phyloP scores from a whole-genome alignment of 2,329 filamentous ascomycete species.

The Sclerotinia subarctica region DNA sequence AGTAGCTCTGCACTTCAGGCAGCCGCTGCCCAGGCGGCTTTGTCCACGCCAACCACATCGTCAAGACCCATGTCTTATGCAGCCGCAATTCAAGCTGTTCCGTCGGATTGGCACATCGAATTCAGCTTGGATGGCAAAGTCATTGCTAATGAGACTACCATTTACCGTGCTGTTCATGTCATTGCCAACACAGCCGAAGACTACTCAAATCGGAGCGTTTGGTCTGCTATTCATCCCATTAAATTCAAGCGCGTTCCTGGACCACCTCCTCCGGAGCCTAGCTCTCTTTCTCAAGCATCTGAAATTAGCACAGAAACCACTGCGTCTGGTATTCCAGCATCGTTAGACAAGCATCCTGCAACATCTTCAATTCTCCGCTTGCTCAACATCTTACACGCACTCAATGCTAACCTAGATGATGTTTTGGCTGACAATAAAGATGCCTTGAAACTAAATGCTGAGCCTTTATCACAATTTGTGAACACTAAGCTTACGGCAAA shows the following conservation, averaged over 20 bases:
- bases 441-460: slow-evolving; percentile 66
- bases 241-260: slow-evolving; percentile 86
- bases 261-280: slow-evolving; percentile 71
- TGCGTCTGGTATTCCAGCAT: slow-evolving; percentile 66
- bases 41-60: slow-evolving; percentile 47
- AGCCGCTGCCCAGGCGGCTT: slow-evolving; percentile 37
- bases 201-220: slow-evolving; percentile 70
- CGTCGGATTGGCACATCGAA: slow-evolving; percentile 96
- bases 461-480: slow-evolving; percentile 90
- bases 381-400: slow-evolving; percentile 83
- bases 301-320: slow-evolving; percentile 52
- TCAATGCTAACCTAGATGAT: slow-evolving; percentile 92
- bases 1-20: slow-evolving; percentile 42
- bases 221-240: slow-evolving; percentile 86
- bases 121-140: slow-evolving; percentile 84
- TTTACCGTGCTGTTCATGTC: slow-evolving; percentile 85
- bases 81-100: slow-evolving; percentile 72
- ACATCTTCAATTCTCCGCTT: slow-evolving; percentile 85
- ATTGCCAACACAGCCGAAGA: slow-evolving; percentile 58
- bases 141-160: slow-evolving; percentile 87
- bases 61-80: slow-evolving; percentile 76
- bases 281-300: slow-evolving; percentile 55
- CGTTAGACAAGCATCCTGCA: slow-evolving; percentile 76
- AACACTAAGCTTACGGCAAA: slow-evolving; percentile 98
- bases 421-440: slow-evolving; percentile 77